Evolutionary conservation across 495 filamentous ascomycete genomes (phyloP), one percentile per base, ranked within the genome.

Genomic region (Massariosphaeria phaeospora): DNA sequence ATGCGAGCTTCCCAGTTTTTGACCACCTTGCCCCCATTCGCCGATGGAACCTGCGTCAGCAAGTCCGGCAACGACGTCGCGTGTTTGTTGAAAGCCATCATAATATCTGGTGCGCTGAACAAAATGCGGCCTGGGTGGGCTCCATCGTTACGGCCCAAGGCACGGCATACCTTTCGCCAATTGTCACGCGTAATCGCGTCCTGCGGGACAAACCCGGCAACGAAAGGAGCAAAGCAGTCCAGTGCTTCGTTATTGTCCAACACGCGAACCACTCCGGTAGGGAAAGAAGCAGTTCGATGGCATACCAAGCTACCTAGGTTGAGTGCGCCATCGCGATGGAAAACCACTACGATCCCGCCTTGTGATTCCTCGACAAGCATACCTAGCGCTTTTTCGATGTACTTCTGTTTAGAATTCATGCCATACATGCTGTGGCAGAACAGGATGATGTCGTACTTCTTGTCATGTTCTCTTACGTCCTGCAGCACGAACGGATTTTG

Each of bases 341-440:
- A 79, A 61, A 82, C 71, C 30, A 73, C 71, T 26, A 81, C 73
- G 52, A 80, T 67, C 55, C 72, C 75, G 36, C 63, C 70, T 67
- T 70, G 58, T 59, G 74, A 72, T 52, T 35, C 63, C 58, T 74
- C 61, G 63, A 66, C 66, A 50, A 83, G 76, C 74, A 81, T 71
- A 45, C 70, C 57, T 40, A 83, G 69, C 36, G 77, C 74, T 27
- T 48, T 60, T 64, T 76, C 62, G 57, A 84, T 74, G 60, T 73
- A 73, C 48, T 23, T 69, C 38, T 48, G 59, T 63, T 78, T 76
- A 27, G 72, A 72, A 9, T 75, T 72, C 76, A 83, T 76, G 65
- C 78, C 76, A 58, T 85, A 81, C 75, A 83, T 77, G 69, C 80
- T 80, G 68, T 83, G 80, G 64, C 78, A 83, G 67, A 84, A 80